Percentiles rank a stretch among this genome's conserved stretches.
phyloP scores from a whole-genome alignment of 2,329 filamentous ascomycete genomes.

The Pseudogymnoascus sp. region DNA sequence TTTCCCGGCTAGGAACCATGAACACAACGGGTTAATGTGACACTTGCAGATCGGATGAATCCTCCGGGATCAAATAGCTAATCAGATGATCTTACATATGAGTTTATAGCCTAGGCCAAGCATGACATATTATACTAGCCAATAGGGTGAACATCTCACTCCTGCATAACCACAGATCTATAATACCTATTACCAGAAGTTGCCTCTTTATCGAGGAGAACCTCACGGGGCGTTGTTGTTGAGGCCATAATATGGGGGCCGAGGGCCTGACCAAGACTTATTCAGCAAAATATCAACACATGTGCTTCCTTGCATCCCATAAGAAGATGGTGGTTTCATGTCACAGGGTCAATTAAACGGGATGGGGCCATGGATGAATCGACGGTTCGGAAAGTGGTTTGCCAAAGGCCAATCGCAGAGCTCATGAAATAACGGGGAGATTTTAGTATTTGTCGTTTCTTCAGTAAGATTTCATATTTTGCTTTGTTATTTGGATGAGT shows the following conservation, averaged over 20 bases:
- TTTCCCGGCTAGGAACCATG: background rate
- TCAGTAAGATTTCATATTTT: background rate
- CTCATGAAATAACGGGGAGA: background rate
- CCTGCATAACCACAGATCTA: background rate
- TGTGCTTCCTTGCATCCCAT: background rate
- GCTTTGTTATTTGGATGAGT: background rate
- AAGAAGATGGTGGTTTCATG: background rate
- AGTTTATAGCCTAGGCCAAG: background rate
- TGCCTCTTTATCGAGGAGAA: background rate
- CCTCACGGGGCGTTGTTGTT: background rate
- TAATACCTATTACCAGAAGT: background rate
- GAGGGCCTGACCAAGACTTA: background rate
- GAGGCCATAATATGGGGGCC: background rate
- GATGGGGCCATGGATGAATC: constrained; percentile 1
- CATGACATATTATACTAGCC: background rate
- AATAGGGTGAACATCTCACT: background rate
- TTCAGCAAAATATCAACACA: background rate
- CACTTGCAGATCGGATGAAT: background rate
- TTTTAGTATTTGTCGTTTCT: background rate
- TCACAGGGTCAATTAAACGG: background rate
- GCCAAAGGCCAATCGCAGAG: background rate
- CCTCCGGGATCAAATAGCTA: background rate
- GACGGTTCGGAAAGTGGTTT: background rate
- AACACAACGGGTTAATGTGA: background rate
- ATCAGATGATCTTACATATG: background rate